Evolutionary conservation across 2,329 filamentous ascomycete species (phyloP).

Genomic region (Claviceps africana): DNA sequence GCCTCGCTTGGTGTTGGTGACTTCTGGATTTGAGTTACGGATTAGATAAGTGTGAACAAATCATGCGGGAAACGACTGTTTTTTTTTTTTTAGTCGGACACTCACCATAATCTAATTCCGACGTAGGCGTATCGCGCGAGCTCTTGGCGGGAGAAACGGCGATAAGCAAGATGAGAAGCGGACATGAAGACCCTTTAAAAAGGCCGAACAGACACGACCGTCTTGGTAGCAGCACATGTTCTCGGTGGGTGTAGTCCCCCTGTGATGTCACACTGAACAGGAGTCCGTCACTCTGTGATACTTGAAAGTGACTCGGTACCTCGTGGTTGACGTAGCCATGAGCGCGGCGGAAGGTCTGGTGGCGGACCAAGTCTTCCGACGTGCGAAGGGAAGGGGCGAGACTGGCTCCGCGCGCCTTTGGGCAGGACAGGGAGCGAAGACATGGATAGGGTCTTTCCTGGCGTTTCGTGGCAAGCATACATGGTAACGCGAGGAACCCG

Average conservation of each 20-base stretch:
- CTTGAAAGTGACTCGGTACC: background rate
- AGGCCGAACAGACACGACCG: background rate
- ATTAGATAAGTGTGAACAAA: background rate
- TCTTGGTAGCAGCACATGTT: background rate
- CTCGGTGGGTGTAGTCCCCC: too few species aligned
- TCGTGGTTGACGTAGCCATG: constrained; percentile 2
- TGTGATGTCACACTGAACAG: background rate
- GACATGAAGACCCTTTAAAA: background rate
- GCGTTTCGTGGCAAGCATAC: background rate
- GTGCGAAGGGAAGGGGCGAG: background rate
- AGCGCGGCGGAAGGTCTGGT: background rate
- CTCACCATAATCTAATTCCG: background rate
- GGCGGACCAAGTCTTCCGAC: constrained; percentile 2
- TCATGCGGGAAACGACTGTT: background rate
- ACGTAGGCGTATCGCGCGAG: background rate
- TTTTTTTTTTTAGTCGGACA: background rate
- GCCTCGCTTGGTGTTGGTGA: constrained; percentile 1
- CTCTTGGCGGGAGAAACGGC: background rate
- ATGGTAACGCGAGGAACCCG: background rate
- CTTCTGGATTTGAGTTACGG: background rate
- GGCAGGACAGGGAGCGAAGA: background rate
- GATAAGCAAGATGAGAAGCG: background rate
- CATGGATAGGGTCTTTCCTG: background rate
- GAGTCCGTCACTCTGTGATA: background rate
- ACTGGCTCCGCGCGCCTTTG: background rate